Evolutionary conservation across 495 filamentous ascomycete genomes (phyloP).

Genomic region (Entonaema liquescens): DNA sequence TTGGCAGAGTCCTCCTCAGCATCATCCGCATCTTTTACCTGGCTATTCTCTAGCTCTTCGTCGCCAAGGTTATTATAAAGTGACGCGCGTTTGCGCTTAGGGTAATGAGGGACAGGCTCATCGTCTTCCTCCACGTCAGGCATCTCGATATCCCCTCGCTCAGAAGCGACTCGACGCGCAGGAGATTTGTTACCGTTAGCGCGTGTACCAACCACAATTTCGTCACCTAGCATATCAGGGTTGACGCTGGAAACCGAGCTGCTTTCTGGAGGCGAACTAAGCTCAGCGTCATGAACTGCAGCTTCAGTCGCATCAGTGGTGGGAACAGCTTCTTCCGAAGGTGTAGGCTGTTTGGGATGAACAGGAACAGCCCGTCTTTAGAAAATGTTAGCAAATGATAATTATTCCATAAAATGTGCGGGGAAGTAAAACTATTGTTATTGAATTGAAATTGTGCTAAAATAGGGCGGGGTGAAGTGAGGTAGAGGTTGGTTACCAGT

Average conservation of each 20-base stretch:
- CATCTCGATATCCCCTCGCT: slow-evolving; percentile 50
- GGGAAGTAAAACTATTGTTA: not conserved
- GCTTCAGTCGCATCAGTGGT: slow-evolving; percentile 26
- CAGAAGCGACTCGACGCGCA: slow-evolving; percentile 35
- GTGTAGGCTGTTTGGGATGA: slow-evolving; percentile 13
- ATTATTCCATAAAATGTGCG: not conserved
- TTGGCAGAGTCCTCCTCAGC: slow-evolving; percentile 31
- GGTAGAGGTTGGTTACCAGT: not conserved
- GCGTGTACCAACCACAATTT: slow-evolving; percentile 58
- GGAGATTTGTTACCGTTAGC: slow-evolving; percentile 46
- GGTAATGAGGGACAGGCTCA: slow-evolving; percentile 44
- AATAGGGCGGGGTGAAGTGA: not conserved
- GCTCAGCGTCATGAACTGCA: slow-evolving; percentile 41
- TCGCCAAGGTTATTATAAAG: slow-evolving; percentile 52
- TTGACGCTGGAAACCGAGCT: slow-evolving; percentile 50
- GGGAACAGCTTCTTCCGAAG: slow-evolving; percentile 17
- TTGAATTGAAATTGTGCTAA: not conserved
- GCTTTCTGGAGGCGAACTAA: slow-evolving; percentile 48
- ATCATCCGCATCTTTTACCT: slow-evolving; percentile 33
- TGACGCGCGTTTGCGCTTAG: slow-evolving; percentile 61
- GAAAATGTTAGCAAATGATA: slow-evolving; percentile 21
- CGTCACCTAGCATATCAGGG: slow-evolving; percentile 51
- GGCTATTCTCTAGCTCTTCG: slow-evolving; percentile 42
- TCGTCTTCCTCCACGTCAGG: slow-evolving; percentile 48
- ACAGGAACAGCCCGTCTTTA: not conserved